phyloP scores from a whole-genome alignment of 805 yeast species.

The Middelhovenomyces tepae region DNA sequence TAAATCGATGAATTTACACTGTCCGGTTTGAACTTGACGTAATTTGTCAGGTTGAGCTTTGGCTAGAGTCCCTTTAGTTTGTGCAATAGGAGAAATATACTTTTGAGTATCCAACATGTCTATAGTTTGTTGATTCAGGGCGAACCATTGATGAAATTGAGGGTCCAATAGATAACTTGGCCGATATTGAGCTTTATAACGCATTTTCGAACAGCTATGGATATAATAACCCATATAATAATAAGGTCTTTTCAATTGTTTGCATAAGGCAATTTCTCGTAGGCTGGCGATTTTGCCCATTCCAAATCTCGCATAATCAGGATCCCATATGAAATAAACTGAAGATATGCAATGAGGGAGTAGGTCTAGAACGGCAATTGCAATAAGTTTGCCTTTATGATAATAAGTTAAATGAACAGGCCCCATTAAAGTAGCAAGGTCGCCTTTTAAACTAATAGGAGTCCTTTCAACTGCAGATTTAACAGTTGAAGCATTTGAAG shows the following conservation, averaged over 20 bases:
- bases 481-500: slow-evolving; percentile 8
- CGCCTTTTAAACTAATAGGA: no score
- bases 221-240: slow-evolving; percentile 79
- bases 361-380: slow-evolving; percentile 68
- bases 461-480: slow-evolving; percentile 13
- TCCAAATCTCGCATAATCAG: slow-evolving; percentile 58
- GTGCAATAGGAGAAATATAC: slow-evolving; percentile 1
- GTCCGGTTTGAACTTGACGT: neutral
- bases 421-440: slow-evolving; percentile 37
- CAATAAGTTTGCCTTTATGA: slow-evolving; percentile 51
- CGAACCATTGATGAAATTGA: slow-evolving; percentile 7
- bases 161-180: slow-evolving; percentile 30
- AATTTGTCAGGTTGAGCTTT: neutral
- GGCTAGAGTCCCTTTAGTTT: neutral
- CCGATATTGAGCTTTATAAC: slow-evolving; percentile 58
- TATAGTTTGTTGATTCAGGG: no score
- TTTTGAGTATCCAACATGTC: no score
- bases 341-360: slow-evolving; percentile 69
- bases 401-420: slow-evolving; percentile 78
- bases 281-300: slow-evolving; percentile 73
- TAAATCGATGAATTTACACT: neutral
- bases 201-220: slow-evolving; percentile 74
- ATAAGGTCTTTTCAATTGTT: slow-evolving; percentile 39
- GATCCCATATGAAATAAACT: slow-evolving; percentile 84
- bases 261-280: slow-evolving; percentile 52